Percentiles rank a stretch among this genome's conserved stretches.
Conservation (phyloP, 352 stramenopile species). For the Globisporangium paroecandrum region DNA sequence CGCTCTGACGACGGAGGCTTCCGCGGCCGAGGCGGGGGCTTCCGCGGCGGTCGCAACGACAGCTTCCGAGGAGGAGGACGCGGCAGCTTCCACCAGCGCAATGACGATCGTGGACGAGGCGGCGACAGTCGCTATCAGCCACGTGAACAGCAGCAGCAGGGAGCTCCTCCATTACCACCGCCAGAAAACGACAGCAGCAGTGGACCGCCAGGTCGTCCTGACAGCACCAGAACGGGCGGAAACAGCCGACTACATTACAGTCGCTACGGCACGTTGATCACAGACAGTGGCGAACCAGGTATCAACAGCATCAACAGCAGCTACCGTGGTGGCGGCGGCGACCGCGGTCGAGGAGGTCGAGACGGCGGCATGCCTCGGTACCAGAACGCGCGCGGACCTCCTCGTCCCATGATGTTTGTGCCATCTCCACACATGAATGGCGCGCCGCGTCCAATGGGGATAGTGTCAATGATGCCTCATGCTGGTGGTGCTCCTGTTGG, state of each 20-base stretch:
- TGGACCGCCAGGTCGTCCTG: neutral
- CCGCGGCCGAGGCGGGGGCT: neutral
- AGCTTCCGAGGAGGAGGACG: constrained; percentile 3
- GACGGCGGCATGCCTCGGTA: neutral
- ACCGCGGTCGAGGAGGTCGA: neutral
- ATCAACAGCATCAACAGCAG: neutral
- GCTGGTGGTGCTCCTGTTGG: neutral
- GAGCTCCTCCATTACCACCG: neutral
- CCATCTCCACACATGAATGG: neutral
- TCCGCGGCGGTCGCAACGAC: constrained; percentile 5
- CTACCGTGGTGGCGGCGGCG: neutral
- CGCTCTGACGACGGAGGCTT: neutral
- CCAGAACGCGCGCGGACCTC: neutral
- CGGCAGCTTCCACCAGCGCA: constrained; percentile 2
- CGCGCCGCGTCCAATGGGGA: constrained; percentile 6
- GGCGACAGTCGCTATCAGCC: constrained; percentile 1
- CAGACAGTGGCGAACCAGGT: neutral
- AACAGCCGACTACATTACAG: constrained; percentile 13
- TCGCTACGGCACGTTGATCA: constrained; percentile 10
- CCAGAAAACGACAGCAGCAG: constrained; percentile 8
- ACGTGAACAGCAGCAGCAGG: neutral
- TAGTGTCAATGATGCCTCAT: constrained; percentile 7
- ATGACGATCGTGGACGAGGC: neutral
- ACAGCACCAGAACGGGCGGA: neutral
- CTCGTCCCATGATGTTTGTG: neutral